Base-by-base conservation (phyloP, 2,329 filamentous ascomycete species). In the Cercospora zeina region DNA sequence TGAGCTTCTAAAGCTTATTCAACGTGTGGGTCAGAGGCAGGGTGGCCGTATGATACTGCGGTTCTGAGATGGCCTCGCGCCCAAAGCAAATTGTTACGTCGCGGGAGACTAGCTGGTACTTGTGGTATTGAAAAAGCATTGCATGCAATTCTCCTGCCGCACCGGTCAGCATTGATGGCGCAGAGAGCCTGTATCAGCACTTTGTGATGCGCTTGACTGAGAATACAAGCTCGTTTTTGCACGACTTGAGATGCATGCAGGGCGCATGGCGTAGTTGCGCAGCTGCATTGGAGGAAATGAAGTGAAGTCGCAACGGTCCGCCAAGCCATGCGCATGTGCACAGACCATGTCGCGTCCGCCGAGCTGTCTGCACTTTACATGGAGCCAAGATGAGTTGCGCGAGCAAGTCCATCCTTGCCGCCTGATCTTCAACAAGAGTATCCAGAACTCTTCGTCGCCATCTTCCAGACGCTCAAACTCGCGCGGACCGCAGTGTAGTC, bases 321-420 rank as follows among this genome's bases (percentile, higher is more conserved):
- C 24, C 24, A 27, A 27, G 24, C 24, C 11, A 39, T 13, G 39
- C 39, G 39, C 39, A 45, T 45, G 39, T 45, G 39, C 39, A 45
- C 39, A 45, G 19, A 45, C 39, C 39, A 45, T 24, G 47, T 51
- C 47, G 47, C 47, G 47, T 51, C 47, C 24, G 24, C 6, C 24
- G 47, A 51, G 47, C 47, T 51, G 8, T 39, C 47, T 33, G 47
- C 47, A 24, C 47, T 51, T 51, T 51, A 51, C 47, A 51, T 24
- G 47, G 27, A 33, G 24, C 47, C 24, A 51, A 31, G 47, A 51
- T 24, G 47, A 51, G 47, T 13, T 51, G 39, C 39, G 39, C 39
- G 39, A 21, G 39, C 39, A 21, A 45, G 39, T 45, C 21, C 39
- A 45, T 45, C 19, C 21, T 45, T 45, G 39, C 39, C 21, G 39